Percentiles rank a stretch among this genome's conserved stretches.
Conservation (phyloP, 768 basidiomycete species). For the Lactarius quietus region DNA sequence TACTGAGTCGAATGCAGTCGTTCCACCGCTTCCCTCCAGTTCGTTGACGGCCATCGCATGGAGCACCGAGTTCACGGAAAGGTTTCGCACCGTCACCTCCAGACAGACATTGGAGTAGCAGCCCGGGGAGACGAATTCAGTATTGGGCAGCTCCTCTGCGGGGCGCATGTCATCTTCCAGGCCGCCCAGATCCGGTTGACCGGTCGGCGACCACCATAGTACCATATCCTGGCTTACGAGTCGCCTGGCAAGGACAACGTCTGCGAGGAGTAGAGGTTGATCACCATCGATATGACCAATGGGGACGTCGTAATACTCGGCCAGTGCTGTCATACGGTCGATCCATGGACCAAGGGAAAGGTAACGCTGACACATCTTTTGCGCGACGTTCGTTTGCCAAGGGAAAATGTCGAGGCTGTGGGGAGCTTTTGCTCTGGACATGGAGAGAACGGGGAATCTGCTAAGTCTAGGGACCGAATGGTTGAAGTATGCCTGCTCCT, state of each 20-base stretch:
- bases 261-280: conserved; percentile 80
- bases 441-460: conserved; percentile 84
- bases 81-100: conserved; percentile 83
- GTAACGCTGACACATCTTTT: conserved; percentile 84
- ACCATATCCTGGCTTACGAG: conserved; percentile 85
- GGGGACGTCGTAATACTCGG: conserved; percentile 90
- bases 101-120: conserved; percentile 92
- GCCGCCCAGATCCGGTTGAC: conserved; percentile 90
- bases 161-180: conserved; percentile 81
- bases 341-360: conserved; percentile 76
- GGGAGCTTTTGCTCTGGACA: conserved; percentile 73
- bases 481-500: conserved; percentile 83
- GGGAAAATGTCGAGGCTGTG: conserved; percentile 80
- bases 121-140: conserved; percentile 81
- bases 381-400: conserved; percentile 81
- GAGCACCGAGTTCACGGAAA: conserved; percentile 90
- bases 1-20: conserved; percentile 90
- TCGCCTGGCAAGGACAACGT: conserved; percentile 87
- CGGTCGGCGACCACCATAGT: conserved; percentile 94
- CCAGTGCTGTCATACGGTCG: conserved; percentile 70
- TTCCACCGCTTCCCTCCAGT: conserved; percentile 90
- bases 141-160: conserved; percentile 72
- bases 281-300: conserved; percentile 91
- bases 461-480: conserved; percentile 60
- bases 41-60: conserved; percentile 97